Evolutionary conservation across 768 basidiomycete genomes (phyloP), one percentile per base, ranked within the genome.

Genomic region (Lentinus tigrinus): DNA sequence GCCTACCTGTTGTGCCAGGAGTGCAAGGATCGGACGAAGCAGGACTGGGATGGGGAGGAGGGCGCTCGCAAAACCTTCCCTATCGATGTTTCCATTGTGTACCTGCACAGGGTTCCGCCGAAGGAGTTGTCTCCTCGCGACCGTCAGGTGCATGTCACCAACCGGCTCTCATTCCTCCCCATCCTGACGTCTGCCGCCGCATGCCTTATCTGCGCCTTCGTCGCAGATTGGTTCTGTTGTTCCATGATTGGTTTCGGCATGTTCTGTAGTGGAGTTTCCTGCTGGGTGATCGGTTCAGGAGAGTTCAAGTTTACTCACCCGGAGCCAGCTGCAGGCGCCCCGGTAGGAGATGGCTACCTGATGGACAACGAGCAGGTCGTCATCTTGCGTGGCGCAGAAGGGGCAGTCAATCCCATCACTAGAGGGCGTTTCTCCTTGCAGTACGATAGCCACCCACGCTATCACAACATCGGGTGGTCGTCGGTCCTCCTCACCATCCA

Each of bases 331-430:
- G 1, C 9, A 9, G 48, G 36, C 4, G 46, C 54, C 1, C 59
- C 59, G 3, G 44, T 39, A 7, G 59, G 59, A 17, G 59, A 61
- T 27, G 59, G 59, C 16, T n/a, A 50, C 13, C 28, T 61, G 48
- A 24, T 9, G 11, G 52, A 34, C 47, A 26, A 6, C 16, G 38
- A 46, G 3, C 40, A 42, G 31, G 37, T 61, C 21, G 47, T 54
- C 44, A 38, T 61, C 7, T 21, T 61, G 14, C 26, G 26, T 9
- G 56, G 60, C 3, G 8, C 26, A 8, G 56, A 61, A 26, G 28
- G 34, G 16, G 47, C 52, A 2, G 49, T 57, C 17, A 57, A 61
- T n/a, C 2, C 34, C 4, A 26, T 61, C 23, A 61, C 60, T 16
- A 37, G 56, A 11, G 60, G 60, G 1, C 37, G 46, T 19, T 61